Evolutionary conservation across 129 eudicot genomes (phyloP).

Genomic region (Arctium lappa): DNA sequence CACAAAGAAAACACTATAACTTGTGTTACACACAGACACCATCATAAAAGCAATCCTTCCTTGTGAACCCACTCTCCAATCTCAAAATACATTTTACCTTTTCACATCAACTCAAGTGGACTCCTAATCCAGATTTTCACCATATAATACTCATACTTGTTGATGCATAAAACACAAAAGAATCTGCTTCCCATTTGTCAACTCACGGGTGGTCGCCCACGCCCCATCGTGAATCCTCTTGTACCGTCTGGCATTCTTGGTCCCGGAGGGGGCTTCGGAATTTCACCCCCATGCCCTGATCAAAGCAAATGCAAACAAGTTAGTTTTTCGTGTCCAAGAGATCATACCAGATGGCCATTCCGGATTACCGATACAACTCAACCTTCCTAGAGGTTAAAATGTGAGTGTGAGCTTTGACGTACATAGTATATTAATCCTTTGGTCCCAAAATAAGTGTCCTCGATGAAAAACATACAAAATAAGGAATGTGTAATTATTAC

Average conservation of each 20-base stretch:
- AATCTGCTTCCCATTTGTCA: slow-evolving; percentile 17
- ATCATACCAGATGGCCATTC: too few relatives aligned
- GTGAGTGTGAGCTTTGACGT: too few relatives aligned
- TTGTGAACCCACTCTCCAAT: background rate
- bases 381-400: too few relatives aligned
- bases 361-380: too few relatives aligned
- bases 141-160: background rate
- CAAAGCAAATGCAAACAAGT: background rate
- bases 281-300: slow-evolving; percentile 62
- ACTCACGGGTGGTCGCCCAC: slow-evolving; percentile 65
- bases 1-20: slow-evolving; percentile 8
- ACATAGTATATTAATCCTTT: too few relatives aligned
- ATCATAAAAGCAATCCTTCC: slow-evolving; percentile 18
- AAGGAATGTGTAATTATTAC: background rate
- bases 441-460: too few relatives aligned
- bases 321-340: background rate
- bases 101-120: slow-evolving; percentile 8
- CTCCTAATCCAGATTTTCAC: slow-evolving; percentile 6
- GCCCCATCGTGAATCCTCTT: slow-evolving; percentile 89
- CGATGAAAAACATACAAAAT: too few relatives aligned
- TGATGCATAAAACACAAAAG: background rate
- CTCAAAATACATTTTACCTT: slow-evolving; percentile 9
- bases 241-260: slow-evolving; percentile 99
- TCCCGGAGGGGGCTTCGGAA: slow-evolving; percentile 93
- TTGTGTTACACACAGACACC: slow-evolving; percentile 19